Base-by-base conservation (phyloP, 2,329 filamentous ascomycete species). In the Pseudocercospora vitis region DNA sequence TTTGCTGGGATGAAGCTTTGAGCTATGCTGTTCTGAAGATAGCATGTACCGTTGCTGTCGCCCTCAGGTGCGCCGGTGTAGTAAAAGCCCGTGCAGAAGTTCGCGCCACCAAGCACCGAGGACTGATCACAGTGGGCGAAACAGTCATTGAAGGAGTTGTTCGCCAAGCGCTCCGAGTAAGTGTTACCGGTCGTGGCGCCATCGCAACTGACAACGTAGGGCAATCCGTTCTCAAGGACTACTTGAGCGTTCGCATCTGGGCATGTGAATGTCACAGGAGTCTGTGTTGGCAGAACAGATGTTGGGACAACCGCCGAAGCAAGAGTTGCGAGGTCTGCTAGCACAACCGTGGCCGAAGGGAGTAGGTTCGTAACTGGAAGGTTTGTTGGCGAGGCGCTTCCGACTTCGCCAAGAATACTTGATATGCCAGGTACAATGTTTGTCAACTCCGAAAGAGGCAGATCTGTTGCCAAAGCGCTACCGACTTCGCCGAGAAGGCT, bases 21-120 rank as follows among this genome's bases (percentile, higher is more conserved):
- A 1, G 44, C 46, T 1, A 63, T 49, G 32, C 58, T 55, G 42
- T 63, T 60, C 24, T 58, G 55, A 12, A 65, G 51, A 35, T 63
- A 61, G 51, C 61, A 65, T 3, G 56, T 59, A 12, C 63, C 61
- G 19, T 58, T 28, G 7, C 61, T 60, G 1, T 50, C 48, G 12
- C 60, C 63, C 21, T 57, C 45, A 1, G 48, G 18, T 7, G 46
- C 40, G 19, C 61, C 59, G 2, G 53, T 51, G 39, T 62, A 65
- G 8, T 55, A 59, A 31, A 63, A 65, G 16, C 56, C 59, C 4
- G 61, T 65, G 32, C 63, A 65, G 48, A 60, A 63, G 12, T 55
- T 53, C 4, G 62, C 60, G 3, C 56, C 58, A 1, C 50, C 52
- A 7, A 18, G 23, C 12, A 52, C 52, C 44, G 55, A 59, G 16